phyloP scores from a whole-genome alignment of 1,284 basidiomycete species.

The Malassezia arunalokei region DNA sequence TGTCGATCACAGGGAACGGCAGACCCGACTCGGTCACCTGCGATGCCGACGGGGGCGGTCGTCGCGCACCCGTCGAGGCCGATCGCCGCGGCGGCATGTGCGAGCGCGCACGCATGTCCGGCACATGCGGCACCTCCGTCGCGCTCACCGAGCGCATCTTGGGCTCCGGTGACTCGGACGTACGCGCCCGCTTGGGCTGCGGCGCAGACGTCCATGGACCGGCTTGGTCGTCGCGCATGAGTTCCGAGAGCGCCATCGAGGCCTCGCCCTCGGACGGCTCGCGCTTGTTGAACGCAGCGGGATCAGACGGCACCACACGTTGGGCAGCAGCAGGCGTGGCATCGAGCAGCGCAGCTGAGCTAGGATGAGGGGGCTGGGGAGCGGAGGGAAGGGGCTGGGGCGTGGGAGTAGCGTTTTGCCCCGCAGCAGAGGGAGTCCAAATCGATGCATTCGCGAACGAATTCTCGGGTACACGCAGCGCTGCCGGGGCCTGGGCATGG shows the following conservation, averaged over 20 bases:
- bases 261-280: background rate
- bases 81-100: background rate
- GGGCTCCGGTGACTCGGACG: constrained; percentile 2
- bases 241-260: background rate
- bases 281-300: too few species aligned
- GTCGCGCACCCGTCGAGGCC: constrained; percentile 12
- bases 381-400: too few species aligned
- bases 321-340: too few species aligned
- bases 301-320: too few species aligned
- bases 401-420: too few species aligned
- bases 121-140: background rate
- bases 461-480: background rate
- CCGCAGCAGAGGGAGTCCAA: background rate
- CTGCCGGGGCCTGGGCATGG: background rate
- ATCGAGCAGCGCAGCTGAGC: too few species aligned
- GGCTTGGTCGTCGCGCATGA: background rate
- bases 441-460: background rate
- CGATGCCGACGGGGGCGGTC: constrained; percentile 37
- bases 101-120: background rate
- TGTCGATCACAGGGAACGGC: constrained; percentile 45
- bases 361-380: too few species aligned
- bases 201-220: background rate
- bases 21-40: constrained; percentile 41
- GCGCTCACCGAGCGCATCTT: constrained; percentile 1
- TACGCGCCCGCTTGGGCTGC: background rate